Conservation (phyloP, 1,284 basidiomycete genomes). For the Trichosporon coremiiforme region DNA sequence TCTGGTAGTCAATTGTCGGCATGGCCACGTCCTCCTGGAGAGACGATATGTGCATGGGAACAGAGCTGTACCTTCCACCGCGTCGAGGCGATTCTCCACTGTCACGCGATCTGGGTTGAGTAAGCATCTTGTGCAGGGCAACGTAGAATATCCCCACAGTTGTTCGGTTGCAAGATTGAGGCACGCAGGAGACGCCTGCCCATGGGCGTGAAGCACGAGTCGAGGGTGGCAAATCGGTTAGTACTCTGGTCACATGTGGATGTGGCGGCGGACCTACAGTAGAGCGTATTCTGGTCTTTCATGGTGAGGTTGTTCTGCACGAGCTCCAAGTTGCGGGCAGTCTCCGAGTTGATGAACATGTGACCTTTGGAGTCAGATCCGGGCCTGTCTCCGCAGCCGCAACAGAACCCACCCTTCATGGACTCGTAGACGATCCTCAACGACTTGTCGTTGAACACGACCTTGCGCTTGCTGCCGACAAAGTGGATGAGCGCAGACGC, state of each 20-base stretch:
- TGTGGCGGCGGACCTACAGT: conserved; percentile 61
- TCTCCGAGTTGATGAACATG: conserved; percentile 89
- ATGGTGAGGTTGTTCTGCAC: conserved; percentile 70
- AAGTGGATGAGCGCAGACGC: conserved; percentile 81
- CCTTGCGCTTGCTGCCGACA: conserved; percentile 67
- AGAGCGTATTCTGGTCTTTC: conserved; percentile 70
- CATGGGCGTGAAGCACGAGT: conserved; percentile 87
- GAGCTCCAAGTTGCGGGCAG: conserved; percentile 81
- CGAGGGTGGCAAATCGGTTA: conserved; percentile 60
- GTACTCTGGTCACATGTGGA: not conserved
- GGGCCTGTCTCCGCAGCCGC: conserved; percentile 23
- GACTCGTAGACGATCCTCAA: conserved; percentile 77
- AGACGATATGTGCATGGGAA: not conserved
- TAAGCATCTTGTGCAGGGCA: not conserved
- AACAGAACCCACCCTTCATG: conserved; percentile 60
- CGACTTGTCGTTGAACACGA: conserved; percentile 69
- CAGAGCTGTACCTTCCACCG: conserved; percentile 69
- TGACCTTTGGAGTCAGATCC: conserved; percentile 62
- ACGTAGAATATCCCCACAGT: conserved; percentile 59
- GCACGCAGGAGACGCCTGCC: conserved; percentile 73
- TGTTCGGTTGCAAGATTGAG: conserved; percentile 80
- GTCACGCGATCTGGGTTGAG: conserved; percentile 62
- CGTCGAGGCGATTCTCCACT: conserved; percentile 78
- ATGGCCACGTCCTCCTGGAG: not conserved
- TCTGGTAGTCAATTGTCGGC: conserved; percentile 59